Evolutionary conservation across 345 rosid species (phyloP).

Genomic region (Excoecaria cochinchinensis): DNA sequence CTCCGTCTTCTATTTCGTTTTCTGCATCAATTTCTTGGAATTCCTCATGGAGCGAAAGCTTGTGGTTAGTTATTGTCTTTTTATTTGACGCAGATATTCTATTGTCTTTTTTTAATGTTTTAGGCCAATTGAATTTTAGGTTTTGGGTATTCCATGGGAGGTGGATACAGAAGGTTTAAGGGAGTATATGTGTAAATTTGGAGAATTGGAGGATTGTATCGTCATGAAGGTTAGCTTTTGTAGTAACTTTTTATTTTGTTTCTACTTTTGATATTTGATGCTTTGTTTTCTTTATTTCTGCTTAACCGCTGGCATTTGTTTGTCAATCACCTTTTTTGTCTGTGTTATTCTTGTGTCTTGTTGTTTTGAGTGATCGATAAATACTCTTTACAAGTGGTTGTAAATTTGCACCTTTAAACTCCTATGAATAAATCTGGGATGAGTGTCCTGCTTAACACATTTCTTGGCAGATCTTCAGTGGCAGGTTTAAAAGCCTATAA

Average conservation of each 20-base stretch:
- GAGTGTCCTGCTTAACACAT: no score
- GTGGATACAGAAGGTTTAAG: conserved; percentile 86
- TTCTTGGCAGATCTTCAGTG: no score
- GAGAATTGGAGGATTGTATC: conserved; percentile 94
- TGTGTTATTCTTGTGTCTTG: no score
- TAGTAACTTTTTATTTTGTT: not conserved
- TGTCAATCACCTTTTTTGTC: not conserved
- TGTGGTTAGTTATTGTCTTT: conserved; percentile 51
- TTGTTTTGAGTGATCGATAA: no score
- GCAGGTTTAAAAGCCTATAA: no score
- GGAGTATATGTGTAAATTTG: conserved; percentile 89
- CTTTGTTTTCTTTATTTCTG: not conserved
- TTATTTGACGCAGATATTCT: not conserved
- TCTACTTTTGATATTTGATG: not conserved
- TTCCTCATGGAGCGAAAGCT: conserved; percentile 70
- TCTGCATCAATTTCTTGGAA: not conserved
- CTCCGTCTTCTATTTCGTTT: conserved; percentile 1
- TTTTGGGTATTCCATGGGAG: conserved; percentile 97
- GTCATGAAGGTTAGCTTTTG: conserved; percentile 79
- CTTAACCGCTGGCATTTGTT: not conserved
- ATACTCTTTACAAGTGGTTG: no score
- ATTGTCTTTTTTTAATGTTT: not conserved
- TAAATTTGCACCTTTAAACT: no score
- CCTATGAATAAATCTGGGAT: no score
- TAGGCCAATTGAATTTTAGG: conserved; percentile 36